Evolutionary conservation across 192 early-diverging fungal genomes (phyloP), one percentile per base, ranked within the genome.

Genomic region (Coemansia sp.): DNA sequence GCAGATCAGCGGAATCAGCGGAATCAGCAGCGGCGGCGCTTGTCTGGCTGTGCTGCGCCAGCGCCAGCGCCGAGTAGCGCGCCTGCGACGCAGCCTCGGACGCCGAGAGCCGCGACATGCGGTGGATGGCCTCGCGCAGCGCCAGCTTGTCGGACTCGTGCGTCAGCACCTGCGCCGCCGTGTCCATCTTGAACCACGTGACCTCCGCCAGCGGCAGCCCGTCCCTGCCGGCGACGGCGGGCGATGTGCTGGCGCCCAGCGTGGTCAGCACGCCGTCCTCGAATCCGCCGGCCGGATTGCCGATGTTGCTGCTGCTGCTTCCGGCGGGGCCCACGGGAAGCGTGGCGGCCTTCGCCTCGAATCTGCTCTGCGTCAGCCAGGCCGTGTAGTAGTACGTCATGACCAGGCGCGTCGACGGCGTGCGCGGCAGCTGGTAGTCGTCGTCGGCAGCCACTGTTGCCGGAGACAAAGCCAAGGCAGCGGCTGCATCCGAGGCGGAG

Each of bases 101-200:
- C 38, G 49, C 39, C 18, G 42, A 48, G 6, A 65, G 70, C 48
- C 74, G 70, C 11, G 74, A 26, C 47, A 83, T 44, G 9, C 77
- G 63, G 57, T 79, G 65, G 61, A 83, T 83, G 41, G 72, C 70
- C 48, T 83, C 76, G 37, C 73, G 72, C 53, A 76, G 61, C 0
- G 82, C 74, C 9, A 67, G 58, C 40, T 76, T 76, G 48, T 79
- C 76, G 3, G 82, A 69, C n/a, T 65, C 63, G 41, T 84, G 74
- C n/a, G 75, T 68, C 11, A 83, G 69, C 4, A 77, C 76, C 61
- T 82, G 79, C 6, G 74, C 79, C 1, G 79, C 79, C 0, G 79
- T 82, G 44, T 82, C 79, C 61, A 82, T 70, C 53, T 82, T 82
- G 66, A 82, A 82, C 79, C 79, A 82, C 9, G 79, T 76, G 3